Evolutionary conservation across 1,284 basidiomycete species (phyloP).

Genomic region (Sporisorium reilianum): DNA sequence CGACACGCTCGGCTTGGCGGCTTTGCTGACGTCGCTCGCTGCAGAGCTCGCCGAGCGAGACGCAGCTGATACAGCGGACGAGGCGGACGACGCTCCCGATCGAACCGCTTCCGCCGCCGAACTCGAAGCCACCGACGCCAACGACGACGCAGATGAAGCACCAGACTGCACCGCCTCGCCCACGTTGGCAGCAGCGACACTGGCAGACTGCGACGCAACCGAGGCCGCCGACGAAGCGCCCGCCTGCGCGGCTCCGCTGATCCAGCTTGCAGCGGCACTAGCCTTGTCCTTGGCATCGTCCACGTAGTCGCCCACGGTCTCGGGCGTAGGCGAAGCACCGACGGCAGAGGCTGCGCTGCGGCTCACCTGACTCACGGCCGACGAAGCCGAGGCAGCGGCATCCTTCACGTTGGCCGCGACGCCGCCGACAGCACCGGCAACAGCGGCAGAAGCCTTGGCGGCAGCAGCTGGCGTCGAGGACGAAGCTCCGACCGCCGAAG

Average conservation of each 20-base stretch:
- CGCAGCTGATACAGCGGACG: conserved; percentile 1
- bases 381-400: conserved; percentile 26
- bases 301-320: conserved; percentile 31
- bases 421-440: conserved; percentile 12
- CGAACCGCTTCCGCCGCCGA: conserved; percentile 5
- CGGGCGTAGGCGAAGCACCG: conserved; percentile 35
- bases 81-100: background rate
- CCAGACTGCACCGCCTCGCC: conserved; percentile 3
- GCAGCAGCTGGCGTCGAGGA: conserved; percentile 13
- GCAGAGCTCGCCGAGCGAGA: conserved; percentile 14
- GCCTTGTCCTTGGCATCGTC: conserved; percentile 15
- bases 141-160: conserved; percentile 14
- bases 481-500: conserved; percentile 24
- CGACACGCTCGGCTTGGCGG: background rate
- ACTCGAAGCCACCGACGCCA: conserved; percentile 13
- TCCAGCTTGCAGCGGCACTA: conserved; percentile 5
- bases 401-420: conserved; percentile 20
- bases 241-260: background rate
- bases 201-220: conserved; percentile 3
- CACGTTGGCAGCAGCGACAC: conserved; percentile 3
- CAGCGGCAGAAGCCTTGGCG: conserved; percentile 16
- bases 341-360: conserved; percentile 30
- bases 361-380: conserved; percentile 11
- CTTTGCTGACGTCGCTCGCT: background rate
- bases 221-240: conserved; percentile 8